phyloP scores from a whole-genome alignment of 306 rosid genomes.

The Castanea crenata region DNA sequence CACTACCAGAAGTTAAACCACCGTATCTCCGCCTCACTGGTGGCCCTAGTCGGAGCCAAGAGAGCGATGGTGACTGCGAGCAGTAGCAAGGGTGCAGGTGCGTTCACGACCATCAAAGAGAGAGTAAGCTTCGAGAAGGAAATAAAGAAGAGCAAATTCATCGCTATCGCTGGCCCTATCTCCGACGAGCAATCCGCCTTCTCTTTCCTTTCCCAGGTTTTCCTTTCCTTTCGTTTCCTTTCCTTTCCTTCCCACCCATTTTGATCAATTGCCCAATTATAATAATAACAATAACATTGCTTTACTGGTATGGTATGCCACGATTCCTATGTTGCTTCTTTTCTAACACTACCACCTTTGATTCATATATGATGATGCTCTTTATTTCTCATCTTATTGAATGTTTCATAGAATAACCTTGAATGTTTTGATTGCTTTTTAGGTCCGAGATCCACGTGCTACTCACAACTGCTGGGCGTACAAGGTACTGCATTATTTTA shows the following conservation, averaged over 20 bases:
- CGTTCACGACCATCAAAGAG: slow-evolving; percentile 68
- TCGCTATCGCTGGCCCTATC: slow-evolving; percentile 75
- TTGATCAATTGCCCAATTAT: too few species aligned
- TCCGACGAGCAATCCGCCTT: slow-evolving; percentile 74
- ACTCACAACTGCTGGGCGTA: slow-evolving; percentile 97
- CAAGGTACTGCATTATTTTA: slow-evolving; percentile 42
- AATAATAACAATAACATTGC: too few species aligned
- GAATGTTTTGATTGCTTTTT: slow-evolving; percentile 5
- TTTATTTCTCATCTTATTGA: neutral
- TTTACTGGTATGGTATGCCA: too few species aligned
- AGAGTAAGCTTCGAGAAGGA: slow-evolving; percentile 58
- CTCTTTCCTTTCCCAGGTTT: slow-evolving; percentile 78
- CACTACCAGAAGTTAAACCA: slow-evolving; percentile 13
- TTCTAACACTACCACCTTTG: too few species aligned
- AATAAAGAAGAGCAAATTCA: slow-evolving; percentile 88
- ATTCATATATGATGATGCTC: too few species aligned
- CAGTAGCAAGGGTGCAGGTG: slow-evolving; percentile 36
- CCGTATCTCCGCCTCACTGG: slow-evolving; percentile 45
- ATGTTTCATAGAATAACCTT: neutral
- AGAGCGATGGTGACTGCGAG: slow-evolving; percentile 44
- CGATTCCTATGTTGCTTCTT: too few species aligned
- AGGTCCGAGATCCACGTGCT: slow-evolving; percentile 86
- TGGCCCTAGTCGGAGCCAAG: slow-evolving; percentile 31
- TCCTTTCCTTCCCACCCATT: neutral
- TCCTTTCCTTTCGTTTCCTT: slow-evolving; percentile 59